phyloP scores from a whole-genome alignment of 768 basidiomycete species.

The Nidula microcarpa region DNA sequence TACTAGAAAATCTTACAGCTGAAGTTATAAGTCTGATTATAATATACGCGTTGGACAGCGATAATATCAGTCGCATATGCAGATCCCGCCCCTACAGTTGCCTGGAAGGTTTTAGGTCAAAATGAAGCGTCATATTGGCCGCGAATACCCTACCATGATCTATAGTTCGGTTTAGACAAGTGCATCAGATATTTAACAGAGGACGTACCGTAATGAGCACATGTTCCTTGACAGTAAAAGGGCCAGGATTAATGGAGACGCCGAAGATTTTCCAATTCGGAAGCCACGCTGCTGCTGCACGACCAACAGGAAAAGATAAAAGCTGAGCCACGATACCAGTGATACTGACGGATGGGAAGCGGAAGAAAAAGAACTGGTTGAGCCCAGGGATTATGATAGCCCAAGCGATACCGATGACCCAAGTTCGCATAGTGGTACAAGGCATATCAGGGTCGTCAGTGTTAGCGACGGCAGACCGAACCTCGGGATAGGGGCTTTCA shows the following conservation, averaged over 20 bases:
- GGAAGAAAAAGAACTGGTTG: constrained; percentile 56
- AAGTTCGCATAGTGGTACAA: constrained; percentile 45
- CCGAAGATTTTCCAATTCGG: constrained; percentile 59
- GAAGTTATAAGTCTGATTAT: constrained; percentile 58
- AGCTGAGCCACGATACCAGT: constrained; percentile 62
- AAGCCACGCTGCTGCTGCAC: constrained; percentile 47
- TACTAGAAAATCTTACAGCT: constrained; percentile 35
- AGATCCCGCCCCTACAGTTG: constrained; percentile 51
- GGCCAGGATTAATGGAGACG: constrained; percentile 67
- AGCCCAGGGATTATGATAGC: constrained; percentile 54
- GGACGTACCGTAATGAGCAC: constrained; percentile 50
- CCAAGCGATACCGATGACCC: constrained; percentile 53
- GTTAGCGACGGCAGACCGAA: constrained; percentile 66
- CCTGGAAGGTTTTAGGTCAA: constrained; percentile 27
- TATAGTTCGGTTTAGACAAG: constrained; percentile 5
- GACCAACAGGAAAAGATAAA: constrained; percentile 67
- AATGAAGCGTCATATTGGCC: constrained; percentile 4
- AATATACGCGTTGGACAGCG: constrained; percentile 66
- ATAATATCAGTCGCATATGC: constrained; percentile 75
- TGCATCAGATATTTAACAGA: not conserved
- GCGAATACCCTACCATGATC: constrained; percentile 33
- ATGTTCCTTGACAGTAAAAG: constrained; percentile 76
- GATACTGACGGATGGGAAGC: constrained; percentile 34
- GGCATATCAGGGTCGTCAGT: constrained; percentile 61
- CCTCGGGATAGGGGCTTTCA: constrained; percentile 79